Conservation (phyloP, 1,284 basidiomycete genomes). For the Omphalotus olearius region DNA sequence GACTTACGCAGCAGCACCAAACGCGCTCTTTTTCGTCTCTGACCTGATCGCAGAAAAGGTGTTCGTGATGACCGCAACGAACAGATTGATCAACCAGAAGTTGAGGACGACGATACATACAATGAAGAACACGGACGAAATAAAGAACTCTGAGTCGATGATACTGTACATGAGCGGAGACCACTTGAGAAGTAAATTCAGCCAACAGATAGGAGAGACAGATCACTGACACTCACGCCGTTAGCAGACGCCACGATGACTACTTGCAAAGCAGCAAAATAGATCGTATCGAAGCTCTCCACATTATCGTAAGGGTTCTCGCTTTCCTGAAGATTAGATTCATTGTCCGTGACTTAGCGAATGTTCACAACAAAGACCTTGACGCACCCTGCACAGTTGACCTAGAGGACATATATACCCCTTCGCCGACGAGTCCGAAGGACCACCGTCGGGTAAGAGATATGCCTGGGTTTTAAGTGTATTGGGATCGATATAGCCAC, state of each 20-base stretch:
- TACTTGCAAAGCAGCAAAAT: slow-evolving; percentile 80
- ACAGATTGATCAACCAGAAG: slow-evolving; percentile 92
- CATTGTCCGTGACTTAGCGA: neutral
- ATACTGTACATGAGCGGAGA: slow-evolving; percentile 83
- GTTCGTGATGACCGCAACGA: slow-evolving; percentile 96
- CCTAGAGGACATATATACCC: slow-evolving; percentile 84
- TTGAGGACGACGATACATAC: slow-evolving; percentile 81
- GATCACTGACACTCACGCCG: slow-evolving; percentile 44
- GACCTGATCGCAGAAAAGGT: slow-evolving; percentile 89
- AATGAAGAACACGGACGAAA: slow-evolving; percentile 88
- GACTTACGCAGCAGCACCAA: slow-evolving; percentile 64
- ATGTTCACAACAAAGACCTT: neutral
- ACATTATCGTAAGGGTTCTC: slow-evolving; percentile 68
- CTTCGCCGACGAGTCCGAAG: slow-evolving; percentile 37
- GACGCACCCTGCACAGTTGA: slow-evolving; percentile 67
- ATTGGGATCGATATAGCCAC: slow-evolving; percentile 67
- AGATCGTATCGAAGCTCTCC: slow-evolving; percentile 90
- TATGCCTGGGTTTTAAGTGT: slow-evolving; percentile 48
- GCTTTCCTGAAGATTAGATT: slow-evolving; percentile 41
- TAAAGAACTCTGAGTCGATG: slow-evolving; percentile 90
- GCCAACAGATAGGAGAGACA: neutral
- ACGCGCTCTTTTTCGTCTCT: slow-evolving; percentile 90
- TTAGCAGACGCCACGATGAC: slow-evolving; percentile 82
- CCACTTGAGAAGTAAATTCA: slow-evolving; percentile 45
- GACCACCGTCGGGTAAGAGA: slow-evolving; percentile 34